Percentiles rank a stretch among this genome's conserved stretches.
phyloP scores from a whole-genome alignment of 2,329 filamentous ascomycete species.

The Colletotrichum incanum region DNA sequence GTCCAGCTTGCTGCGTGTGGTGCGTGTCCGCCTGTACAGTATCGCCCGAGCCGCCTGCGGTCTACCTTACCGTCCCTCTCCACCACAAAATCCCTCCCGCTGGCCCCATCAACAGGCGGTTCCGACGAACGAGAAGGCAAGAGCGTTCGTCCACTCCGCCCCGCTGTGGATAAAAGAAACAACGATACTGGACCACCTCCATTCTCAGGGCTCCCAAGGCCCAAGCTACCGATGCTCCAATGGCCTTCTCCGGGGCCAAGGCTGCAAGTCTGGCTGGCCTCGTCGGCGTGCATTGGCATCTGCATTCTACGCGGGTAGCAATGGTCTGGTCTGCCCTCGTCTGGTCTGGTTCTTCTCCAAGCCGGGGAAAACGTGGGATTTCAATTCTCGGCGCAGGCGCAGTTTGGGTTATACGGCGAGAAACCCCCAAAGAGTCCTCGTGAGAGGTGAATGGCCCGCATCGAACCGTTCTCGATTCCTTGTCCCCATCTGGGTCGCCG shows the following conservation, averaged over 20 bases:
- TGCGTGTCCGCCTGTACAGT: slow-evolving; percentile 34
- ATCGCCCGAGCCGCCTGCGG: slow-evolving; percentile 25
- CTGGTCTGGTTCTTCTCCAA: slow-evolving; percentile 24
- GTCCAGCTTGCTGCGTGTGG: slow-evolving; percentile 7
- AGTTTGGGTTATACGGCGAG: slow-evolving; percentile 19
- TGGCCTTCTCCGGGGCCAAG: slow-evolving; percentile 32
- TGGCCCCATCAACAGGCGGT: slow-evolving; percentile 13
- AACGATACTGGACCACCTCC: slow-evolving; percentile 11
- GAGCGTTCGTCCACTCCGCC: slow-evolving; percentile 16
- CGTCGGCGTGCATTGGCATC: neutral
- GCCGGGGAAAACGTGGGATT: slow-evolving; percentile 24
- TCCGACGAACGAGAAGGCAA: slow-evolving; percentile 26
- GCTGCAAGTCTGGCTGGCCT: slow-evolving; percentile 24
- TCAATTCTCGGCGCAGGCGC: slow-evolving; percentile 19
- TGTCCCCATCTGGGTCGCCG: slow-evolving; percentile 23
- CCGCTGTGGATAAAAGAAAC: slow-evolving; percentile 24
- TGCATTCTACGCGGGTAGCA: neutral
- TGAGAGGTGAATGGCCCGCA: neutral
- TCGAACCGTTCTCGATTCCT: slow-evolving; percentile 26
- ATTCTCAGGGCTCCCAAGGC: neutral
- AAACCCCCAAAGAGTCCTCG: slow-evolving; percentile 6
- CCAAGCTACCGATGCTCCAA: slow-evolving; percentile 15
- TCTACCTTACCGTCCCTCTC: slow-evolving; percentile 14
- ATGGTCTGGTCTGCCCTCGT: neutral
- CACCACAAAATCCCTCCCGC: slow-evolving; percentile 31